phyloP scores from a whole-genome alignment of 176 grass and related monocot genomes.

The Ensete glaucum region DNA sequence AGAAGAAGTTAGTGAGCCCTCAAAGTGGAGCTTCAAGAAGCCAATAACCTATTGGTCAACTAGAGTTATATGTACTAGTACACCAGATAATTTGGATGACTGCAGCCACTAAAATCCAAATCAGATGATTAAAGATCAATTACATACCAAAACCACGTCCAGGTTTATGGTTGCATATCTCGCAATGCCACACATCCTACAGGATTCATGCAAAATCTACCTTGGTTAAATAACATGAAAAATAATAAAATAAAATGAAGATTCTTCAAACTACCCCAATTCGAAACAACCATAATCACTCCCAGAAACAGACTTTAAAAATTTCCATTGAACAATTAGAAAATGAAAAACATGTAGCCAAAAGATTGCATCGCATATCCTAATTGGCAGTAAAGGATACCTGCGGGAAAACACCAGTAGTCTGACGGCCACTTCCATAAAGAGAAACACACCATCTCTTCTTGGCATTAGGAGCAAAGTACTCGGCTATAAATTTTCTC shows the following conservation, averaged over 20 bases:
- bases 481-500: constrained; percentile 92
- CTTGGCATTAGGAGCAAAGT: constrained; percentile 86
- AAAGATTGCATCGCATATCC: too few species aligned
- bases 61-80: too few species aligned
- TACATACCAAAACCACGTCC: constrained; percentile 88
- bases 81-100: too few species aligned
- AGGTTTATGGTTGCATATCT: constrained; percentile 87
- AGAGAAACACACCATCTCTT: constrained; percentile 99
- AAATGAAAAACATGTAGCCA: too few species aligned
- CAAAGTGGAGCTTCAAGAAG: constrained; percentile 1
- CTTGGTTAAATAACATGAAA: constrained; percentile 12
- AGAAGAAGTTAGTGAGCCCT: background rate
- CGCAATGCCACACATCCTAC: constrained; percentile 94
- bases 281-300: background rate
- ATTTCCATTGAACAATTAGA: too few species aligned
- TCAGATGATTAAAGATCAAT: background rate
- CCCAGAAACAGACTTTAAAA: too few species aligned
- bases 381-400: constrained; percentile 15
- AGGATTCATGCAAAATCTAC: too few species aligned
- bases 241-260: background rate
- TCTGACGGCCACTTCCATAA: constrained; percentile 85
- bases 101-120: background rate
- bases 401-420: constrained; percentile 98
- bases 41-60: background rate
- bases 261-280: background rate